A percentile compares a stretch with the other conserved stretches of the same genome.
Conservation (phyloP, 768 basidiomycete genomes). For the Tremella fuciformis region DNA sequence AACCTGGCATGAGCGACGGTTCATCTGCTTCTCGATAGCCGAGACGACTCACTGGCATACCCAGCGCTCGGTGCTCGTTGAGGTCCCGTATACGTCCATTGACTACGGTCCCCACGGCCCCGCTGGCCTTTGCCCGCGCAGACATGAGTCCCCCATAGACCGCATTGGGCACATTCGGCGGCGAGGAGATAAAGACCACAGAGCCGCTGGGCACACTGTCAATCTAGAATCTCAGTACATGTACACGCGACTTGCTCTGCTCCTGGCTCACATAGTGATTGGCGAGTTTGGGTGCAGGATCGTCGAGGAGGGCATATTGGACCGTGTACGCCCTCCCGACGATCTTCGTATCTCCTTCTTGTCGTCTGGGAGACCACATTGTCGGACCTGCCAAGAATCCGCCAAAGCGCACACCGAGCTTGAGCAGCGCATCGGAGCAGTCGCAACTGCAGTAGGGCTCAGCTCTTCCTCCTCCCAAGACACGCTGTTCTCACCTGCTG, state of each 20-base stretch:
- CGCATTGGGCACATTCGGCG: slow-evolving; percentile 56
- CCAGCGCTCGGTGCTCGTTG: slow-evolving; percentile 65
- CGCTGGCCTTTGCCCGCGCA: slow-evolving; percentile 71
- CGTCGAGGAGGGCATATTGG: slow-evolving; percentile 39
- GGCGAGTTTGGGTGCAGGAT: not conserved
- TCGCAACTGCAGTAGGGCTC: slow-evolving; percentile 15
- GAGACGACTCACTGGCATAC: slow-evolving; percentile 60
- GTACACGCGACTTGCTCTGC: too few relatives aligned
- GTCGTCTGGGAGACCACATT: slow-evolving; percentile 57
- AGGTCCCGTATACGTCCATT: slow-evolving; percentile 71
- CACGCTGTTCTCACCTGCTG: too few relatives aligned
- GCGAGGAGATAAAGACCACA: slow-evolving; percentile 6
- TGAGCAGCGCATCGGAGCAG: slow-evolving; percentile 75
- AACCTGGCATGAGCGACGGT: slow-evolving; percentile 12
- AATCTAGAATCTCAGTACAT: not conserved
- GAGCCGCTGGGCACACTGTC: slow-evolving; percentile 4
- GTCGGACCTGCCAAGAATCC: slow-evolving; percentile 75
- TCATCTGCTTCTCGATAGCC: too few relatives aligned
- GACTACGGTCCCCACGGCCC: slow-evolving; percentile 73
- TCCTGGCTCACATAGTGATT: slow-evolving; percentile 14
- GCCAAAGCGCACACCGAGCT: slow-evolving; percentile 67
- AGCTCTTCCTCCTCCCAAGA: too few relatives aligned
- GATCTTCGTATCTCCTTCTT: slow-evolving; percentile 53
- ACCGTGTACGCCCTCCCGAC: slow-evolving; percentile 85
- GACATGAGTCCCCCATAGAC: slow-evolving; percentile 94